Percentiles rank a stretch among this genome's conserved stretches.
Evolutionary conservation across 2,329 filamentous ascomycete species (phyloP).

Genomic region (Beauveria brongniartii): DNA sequence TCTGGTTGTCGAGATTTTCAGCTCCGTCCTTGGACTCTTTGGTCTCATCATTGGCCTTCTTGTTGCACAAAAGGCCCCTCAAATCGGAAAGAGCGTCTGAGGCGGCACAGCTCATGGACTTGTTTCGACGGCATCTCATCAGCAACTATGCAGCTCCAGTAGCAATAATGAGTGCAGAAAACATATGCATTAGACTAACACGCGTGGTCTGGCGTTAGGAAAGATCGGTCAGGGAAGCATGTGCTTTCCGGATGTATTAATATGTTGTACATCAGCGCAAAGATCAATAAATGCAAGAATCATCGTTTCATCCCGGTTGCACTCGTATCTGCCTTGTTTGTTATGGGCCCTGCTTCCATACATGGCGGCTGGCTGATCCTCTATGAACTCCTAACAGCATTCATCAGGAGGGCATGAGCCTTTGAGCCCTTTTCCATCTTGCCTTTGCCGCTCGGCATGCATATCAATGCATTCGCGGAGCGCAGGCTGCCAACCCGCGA

Average conservation of each 20-base stretch:
- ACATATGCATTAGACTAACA: conserved; percentile 12
- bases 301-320: neutral
- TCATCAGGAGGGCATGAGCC: conserved; percentile 76
- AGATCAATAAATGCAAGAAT: conserved; percentile 19
- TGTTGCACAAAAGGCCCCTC: conserved; percentile 72
- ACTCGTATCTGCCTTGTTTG: neutral
- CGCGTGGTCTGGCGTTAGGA: conserved; percentile 32
- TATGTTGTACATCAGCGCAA: conserved; percentile 29
- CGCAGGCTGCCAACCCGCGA: conserved; percentile 83
- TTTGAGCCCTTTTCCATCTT: conserved; percentile 59
- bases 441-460: conserved; percentile 58
- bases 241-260: conserved; percentile 27
- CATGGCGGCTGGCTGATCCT: neutral
- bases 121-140: neutral
- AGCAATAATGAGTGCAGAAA: conserved; percentile 5
- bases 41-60: conserved; percentile 91
- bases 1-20: conserved; percentile 98
- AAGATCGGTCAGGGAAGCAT: conserved; percentile 25
- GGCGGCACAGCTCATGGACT: conserved; percentile 13
- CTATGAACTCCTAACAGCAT: conserved; percentile 27
- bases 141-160: neutral
- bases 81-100: conserved; percentile 46
- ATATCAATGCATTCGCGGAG: conserved; percentile 79
- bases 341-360: neutral
- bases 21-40: conserved; percentile 91